Evolutionary conservation across 1,284 basidiomycete species (phyloP), one percentile per base, ranked within the genome.

Genomic region (Ceratobasidium sp.): DNA sequence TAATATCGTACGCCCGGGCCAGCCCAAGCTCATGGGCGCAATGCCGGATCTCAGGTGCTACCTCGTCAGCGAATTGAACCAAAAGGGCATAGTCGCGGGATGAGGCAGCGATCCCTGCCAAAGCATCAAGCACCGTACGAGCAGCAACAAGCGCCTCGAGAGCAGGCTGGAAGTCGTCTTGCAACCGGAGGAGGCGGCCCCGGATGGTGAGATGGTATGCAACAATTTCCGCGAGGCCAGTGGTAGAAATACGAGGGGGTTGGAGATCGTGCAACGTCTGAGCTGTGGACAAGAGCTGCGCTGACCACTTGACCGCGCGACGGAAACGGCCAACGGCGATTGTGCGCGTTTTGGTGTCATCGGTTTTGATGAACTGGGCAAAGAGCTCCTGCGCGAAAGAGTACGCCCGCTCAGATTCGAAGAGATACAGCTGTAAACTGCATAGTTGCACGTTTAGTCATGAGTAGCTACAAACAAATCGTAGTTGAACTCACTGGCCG

Each of bases 381-480:
- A 86, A 84, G 49, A 96, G 86, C 76, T 95, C 93, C 81, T 96
- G 93, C 9, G 94, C 90, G 81, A 94, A 90, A 0, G 94, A 90
- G 89, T 95, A 95, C n/a, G 94, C 92, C 59, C 96, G 89, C 81
- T 98, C 96, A 6, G 94, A 88, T 79, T 96, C 94, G 78, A 96
- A 91, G 11, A 98, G 86, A 49, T 96, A 83, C 1, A 98, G 85
- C 77, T 96, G 90, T 8, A 96, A 86, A 77, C 92, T 94, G 69
- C 1, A 47, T 79, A 73, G 63, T 76, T 79, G 73, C 63, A 35
- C n/a, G 26, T 6, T 41, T n/a, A 21, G 23, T 16, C 49, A 71
- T 13, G 73, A 72, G 18, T 1, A 26, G 18, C 41, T 28, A 30
- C 8, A 54, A 18, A 32, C 26, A 59, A 44, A 16, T 41, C 16